Evolutionary conservation across 169 alveolate genomes (phyloP), one percentile per base, ranked within the genome.

Genomic region (Plasmodium gallinaceum): DNA sequence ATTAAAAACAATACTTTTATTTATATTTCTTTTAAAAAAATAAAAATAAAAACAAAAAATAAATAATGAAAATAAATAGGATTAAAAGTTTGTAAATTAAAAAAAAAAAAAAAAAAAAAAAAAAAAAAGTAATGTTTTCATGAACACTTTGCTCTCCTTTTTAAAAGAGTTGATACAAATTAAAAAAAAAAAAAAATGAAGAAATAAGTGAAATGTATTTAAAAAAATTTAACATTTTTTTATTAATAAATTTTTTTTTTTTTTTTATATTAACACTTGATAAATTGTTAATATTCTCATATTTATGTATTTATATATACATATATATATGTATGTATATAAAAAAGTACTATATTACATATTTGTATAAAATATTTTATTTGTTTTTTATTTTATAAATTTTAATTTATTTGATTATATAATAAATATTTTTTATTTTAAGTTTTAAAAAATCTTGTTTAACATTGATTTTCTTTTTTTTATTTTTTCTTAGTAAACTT

Each of bases 401-500:
- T 24, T 57, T 39, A n/a, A 60, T 45, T 26, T 32, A 32, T 18
- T 32, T 45, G 20, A 26, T 32, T 69, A 46, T 20, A 7, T 39
- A 68, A 9, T 62, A 9, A 62, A 20, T 20, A 2, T 20, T 62
- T 9, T 24, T 26, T 9, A 62, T 62, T 62, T 39, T 0, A 3
- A 10, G 7, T 32, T 32, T 32, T 32, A 32, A 32, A 7, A 10
- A 62, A 22, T 16, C 5, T 64, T 64, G 73, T 12, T 32, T 39
- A 2, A 32, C 39, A 32, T 32, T 32, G 4, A 32, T 32, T 32
- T 32, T 32, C 4, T 32, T 32, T 32, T 32, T 32, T 20, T 45
- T 51, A 62, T 62, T 60, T 57, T 68, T 43, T 66, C 51, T 48
- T 61, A 32, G 48, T 18, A 22, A 46, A 64, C 64, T 43, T 61